These are phyloP conservation scores for Lecanicillium sp. DNA, from an alignment of 2,329 filamentous ascomycete species.

Conservation along the genomic window DNA sequence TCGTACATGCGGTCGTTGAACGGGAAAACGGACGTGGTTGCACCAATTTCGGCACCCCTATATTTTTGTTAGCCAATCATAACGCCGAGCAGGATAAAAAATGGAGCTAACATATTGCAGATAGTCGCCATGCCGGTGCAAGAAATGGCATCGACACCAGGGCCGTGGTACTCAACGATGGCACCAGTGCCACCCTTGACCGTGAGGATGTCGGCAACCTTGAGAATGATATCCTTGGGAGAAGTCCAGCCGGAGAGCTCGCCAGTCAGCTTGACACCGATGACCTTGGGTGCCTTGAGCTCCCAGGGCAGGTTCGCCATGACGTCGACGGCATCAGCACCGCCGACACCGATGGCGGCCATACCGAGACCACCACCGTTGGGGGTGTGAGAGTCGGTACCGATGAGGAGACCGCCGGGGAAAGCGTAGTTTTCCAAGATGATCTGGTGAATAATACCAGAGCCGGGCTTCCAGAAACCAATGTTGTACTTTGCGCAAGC, in stretches of 20 bases:
- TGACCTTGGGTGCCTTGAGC: constrained; percentile 93
- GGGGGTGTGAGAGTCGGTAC: constrained; percentile 95
- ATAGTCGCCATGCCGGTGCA: constrained; percentile 59
- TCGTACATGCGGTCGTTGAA: constrained; percentile 98
- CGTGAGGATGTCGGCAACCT: constrained; percentile 93
- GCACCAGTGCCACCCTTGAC: constrained; percentile 97
- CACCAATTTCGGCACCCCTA: constrained; percentile 60
- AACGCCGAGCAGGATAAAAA: not conserved
- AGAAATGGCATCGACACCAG: constrained; percentile 62
- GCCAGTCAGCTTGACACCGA: constrained; percentile 93
- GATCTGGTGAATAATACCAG: constrained; percentile 99
- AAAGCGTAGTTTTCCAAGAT: constrained; percentile 98
- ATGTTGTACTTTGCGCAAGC: constrained; percentile 99
- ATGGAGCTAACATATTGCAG: constrained; percentile 49
- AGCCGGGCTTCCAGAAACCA: constrained; percentile 98
- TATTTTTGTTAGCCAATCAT: not conserved
- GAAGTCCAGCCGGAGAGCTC: constrained; percentile 84
- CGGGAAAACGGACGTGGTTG: constrained; percentile 91
- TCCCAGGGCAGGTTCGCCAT: constrained; percentile 98
- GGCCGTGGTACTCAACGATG: constrained; percentile 71
- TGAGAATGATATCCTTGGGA: constrained; percentile 95
- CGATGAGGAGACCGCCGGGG: constrained; percentile 95
- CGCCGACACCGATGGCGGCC: constrained; percentile 91
- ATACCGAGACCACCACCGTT: constrained; percentile 96
- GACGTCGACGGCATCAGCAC: constrained; percentile 96